Conservation (phyloP, 2,329 filamentous ascomycete species). For the Fusarium sp. region DNA sequence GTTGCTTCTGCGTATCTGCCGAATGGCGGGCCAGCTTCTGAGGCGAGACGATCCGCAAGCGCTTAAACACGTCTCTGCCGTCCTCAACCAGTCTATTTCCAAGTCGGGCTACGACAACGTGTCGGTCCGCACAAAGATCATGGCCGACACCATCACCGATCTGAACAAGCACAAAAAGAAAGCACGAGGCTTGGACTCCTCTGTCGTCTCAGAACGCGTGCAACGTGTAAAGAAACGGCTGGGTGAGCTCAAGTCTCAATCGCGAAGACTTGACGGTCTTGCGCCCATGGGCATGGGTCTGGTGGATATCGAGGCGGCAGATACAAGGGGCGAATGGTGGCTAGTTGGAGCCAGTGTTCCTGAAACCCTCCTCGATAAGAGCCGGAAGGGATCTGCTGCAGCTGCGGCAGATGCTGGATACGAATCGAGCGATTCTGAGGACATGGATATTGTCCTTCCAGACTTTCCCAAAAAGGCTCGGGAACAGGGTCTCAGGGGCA, state of each 20-base stretch:
- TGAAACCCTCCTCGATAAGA: conserved; percentile 45
- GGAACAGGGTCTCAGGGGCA: conserved; percentile 85
- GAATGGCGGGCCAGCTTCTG: conserved; percentile 80
- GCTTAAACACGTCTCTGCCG: conserved; percentile 84
- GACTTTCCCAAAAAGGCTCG: conserved; percentile 77
- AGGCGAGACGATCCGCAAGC: conserved; percentile 87
- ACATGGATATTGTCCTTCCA: conserved; percentile 61
- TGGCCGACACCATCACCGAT: conserved; percentile 95
- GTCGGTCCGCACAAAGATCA: conserved; percentile 91
- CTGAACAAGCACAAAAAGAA: conserved; percentile 94
- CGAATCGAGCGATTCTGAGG: conserved; percentile 53
- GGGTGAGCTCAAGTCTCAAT: conserved; percentile 71
- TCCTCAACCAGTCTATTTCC: conserved; percentile 75
- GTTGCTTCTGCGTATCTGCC: conserved; percentile 82
- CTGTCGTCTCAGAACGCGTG: conserved; percentile 79
- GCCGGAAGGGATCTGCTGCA: conserved; percentile 42
- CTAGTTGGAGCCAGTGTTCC: conserved; percentile 93
- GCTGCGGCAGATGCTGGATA: conserved; percentile 44
- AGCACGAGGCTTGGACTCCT: conserved; percentile 72
- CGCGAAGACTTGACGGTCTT: conserved; percentile 69
- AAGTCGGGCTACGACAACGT: conserved; percentile 73
- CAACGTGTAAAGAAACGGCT: conserved; percentile 88
- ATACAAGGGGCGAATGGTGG: conserved; percentile 97
- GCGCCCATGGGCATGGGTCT: conserved; percentile 85
- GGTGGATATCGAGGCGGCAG: conserved; percentile 80